Evolutionary conservation across 2,329 filamentous ascomycete genomes (phyloP), one percentile per base, ranked within the genome.

Genomic region (Fusarium sp.): DNA sequence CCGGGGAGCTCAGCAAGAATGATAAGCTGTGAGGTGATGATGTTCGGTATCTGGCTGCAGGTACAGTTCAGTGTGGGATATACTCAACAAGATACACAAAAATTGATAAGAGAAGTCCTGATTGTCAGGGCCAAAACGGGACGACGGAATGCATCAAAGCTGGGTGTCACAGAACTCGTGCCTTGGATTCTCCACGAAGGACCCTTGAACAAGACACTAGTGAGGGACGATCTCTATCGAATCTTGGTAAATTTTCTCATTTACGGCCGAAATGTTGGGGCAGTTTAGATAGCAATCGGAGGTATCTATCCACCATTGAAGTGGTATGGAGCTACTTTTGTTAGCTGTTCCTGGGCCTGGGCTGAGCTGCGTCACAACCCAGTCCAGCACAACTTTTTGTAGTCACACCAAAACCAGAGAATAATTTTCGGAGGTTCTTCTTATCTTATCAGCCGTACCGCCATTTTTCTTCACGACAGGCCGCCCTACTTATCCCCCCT

Each of bases 371-470:
- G 68, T 59, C 68, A 68, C 58, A 57, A 32, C 32, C 48, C 47
- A 68, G 32, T 42, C 44, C 55, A 59, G 39, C 32, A 54, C 47
- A 64, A 38, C 56, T 41, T 42, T 50, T 52, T 41, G 58, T 54
- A 64, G 32, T 32, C 32, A 76, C 66, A 76, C 74, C 57, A 50
- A 38, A 58, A 26, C 62, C 52, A 73, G 62, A 74, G 62, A 77
- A 75, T 78, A 76, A 75, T 75, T 78, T 78, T 78, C 72, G 60
- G 41, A 56, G 58, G n/a, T 39, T 57, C 72, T 42, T 62, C 74
- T 78, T 78, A 78, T 78, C 76, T 78, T 78, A 78, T 78, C 76
- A 62, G 70, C 64, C 51, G 71, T 73, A 64, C 77, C 74, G 71
- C 77, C 70, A 74, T 77, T 78, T 79, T 77, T 72, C 67, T 55